Evolutionary conservation across 306 rosid species (phyloP).

Genomic region (Neltuma alba): DNA sequence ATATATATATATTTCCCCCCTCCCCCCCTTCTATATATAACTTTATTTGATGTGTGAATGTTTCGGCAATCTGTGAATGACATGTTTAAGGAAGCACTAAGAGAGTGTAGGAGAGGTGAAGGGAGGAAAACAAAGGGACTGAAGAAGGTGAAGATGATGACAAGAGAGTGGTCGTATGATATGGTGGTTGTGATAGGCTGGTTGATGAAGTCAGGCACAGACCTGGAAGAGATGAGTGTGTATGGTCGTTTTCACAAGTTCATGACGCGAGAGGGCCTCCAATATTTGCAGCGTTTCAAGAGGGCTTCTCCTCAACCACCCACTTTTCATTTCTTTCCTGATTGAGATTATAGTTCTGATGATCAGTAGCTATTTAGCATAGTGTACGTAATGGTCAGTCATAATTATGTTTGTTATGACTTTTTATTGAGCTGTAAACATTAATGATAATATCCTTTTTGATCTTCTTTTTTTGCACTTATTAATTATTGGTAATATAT

Average conservation of each 20-base stretch:
- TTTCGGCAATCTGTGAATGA: not conserved
- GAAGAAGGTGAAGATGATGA: not conserved
- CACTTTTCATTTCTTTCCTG: not conserved
- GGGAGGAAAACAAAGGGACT: not conserved
- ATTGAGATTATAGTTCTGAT: too few species aligned
- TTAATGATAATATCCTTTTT: too few species aligned
- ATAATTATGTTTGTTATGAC: too few species aligned
- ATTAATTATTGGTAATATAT: too few species aligned
- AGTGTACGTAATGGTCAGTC: too few species aligned
- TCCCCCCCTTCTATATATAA: too few species aligned
- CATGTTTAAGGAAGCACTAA: not conserved
- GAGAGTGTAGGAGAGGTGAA: not conserved
- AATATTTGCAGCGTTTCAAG: not conserved
- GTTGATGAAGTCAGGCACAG: not conserved
- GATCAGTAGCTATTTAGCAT: too few species aligned
- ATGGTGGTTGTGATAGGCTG: not conserved
- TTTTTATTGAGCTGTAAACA: too few species aligned
- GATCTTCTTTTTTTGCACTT: too few species aligned
- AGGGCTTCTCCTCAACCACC: not conserved
- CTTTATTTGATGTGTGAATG: not conserved
- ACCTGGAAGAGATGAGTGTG: not conserved
- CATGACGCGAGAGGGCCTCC: not conserved
- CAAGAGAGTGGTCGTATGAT: not conserved
- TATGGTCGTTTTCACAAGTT: not conserved
- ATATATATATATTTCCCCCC: too few species aligned